Conservation (phyloP, 805 yeast genomes). For the Schwanniomyces pseudopolymorphus region DNA sequence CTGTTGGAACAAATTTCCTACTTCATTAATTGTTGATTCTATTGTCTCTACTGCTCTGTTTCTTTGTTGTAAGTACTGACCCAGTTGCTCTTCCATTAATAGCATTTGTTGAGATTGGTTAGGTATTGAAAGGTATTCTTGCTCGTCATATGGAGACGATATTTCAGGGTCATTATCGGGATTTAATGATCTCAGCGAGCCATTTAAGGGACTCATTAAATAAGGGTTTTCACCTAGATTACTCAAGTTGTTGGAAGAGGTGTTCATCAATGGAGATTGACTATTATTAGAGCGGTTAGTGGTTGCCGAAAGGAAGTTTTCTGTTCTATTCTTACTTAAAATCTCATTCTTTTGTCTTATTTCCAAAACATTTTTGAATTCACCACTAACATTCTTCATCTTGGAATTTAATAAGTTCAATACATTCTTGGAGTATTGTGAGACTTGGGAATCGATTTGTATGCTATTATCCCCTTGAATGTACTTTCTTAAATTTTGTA, state of each 20-base stretch:
- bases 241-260: constrained; percentile 12
- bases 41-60: constrained; percentile 92
- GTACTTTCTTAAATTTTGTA: constrained; percentile 59
- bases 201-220: constrained; percentile 13
- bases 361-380: constrained; percentile 86
- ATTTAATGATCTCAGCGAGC: constrained; percentile 18
- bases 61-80: constrained; percentile 76
- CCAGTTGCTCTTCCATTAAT: constrained; percentile 76
- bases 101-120: constrained; percentile 78
- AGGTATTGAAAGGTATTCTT: constrained; percentile 68
- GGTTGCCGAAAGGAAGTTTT: constrained; percentile 65
- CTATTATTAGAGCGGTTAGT: constrained; percentile 27
- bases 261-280: constrained; percentile 24
- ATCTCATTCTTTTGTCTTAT: constrained; percentile 82
- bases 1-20: constrained; percentile 91
- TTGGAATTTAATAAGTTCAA: constrained; percentile 83
- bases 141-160: constrained; percentile 26
- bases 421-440: constrained; percentile 79
- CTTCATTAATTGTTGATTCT: constrained; percentile 95
- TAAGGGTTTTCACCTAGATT: constrained; percentile 42
- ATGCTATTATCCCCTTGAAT: constrained; percentile 45
- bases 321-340: constrained; percentile 77
- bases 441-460: constrained; percentile 57
- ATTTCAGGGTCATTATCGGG: constrained; percentile 27
- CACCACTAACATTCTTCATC: constrained; percentile 89